Conservation (phyloP, 2,329 filamentous ascomycete species). For the Dothideomycetes sp. region DNA sequence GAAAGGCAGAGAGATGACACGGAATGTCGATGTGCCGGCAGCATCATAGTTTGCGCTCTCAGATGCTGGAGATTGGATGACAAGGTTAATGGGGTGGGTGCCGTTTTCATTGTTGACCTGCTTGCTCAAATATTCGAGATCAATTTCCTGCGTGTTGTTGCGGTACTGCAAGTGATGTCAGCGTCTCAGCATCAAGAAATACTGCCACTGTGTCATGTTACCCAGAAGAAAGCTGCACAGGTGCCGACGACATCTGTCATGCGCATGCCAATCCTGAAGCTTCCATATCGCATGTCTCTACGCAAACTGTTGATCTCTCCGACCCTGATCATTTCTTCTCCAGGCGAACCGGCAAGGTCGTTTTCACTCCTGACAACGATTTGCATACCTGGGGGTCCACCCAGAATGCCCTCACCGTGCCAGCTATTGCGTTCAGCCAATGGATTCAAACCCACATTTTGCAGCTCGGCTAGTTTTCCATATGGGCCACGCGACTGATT, state of each 20-base stretch:
- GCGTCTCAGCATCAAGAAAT: not conserved
- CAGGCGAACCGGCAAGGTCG: slow-evolving; percentile 22
- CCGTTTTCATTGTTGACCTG: slow-evolving; percentile 33
- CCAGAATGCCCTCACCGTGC: slow-evolving; percentile 36
- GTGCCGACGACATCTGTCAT: slow-evolving; percentile 54
- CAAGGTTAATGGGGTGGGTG: slow-evolving; percentile 57
- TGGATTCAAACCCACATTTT: slow-evolving; percentile 50
- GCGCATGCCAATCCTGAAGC: slow-evolving; percentile 59
- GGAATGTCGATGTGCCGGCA: slow-evolving; percentile 48
- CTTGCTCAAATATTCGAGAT: slow-evolving; percentile 67
- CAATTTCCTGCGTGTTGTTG: slow-evolving; percentile 72
- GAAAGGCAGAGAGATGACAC: slow-evolving; percentile 53
- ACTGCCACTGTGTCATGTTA: too few species aligned
- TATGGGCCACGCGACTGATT: slow-evolving; percentile 51
- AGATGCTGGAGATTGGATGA: slow-evolving; percentile 60
- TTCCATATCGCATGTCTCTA: slow-evolving; percentile 59
- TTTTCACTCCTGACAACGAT: slow-evolving; percentile 43
- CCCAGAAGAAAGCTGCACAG: slow-evolving; percentile 74
- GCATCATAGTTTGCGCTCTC: slow-evolving; percentile 54
- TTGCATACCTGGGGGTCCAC: slow-evolving; percentile 44
- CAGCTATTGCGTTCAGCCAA: slow-evolving; percentile 35
- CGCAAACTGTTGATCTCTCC: slow-evolving; percentile 56
- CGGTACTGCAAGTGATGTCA: slow-evolving; percentile 47
- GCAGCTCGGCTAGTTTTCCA: slow-evolving; percentile 52
- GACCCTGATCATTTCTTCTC: slow-evolving; percentile 44